Evolutionary conservation across 352 stramenopile species (phyloP), one percentile per base, ranked within the genome.

Genomic region (Globisporangium okanoganense): DNA sequence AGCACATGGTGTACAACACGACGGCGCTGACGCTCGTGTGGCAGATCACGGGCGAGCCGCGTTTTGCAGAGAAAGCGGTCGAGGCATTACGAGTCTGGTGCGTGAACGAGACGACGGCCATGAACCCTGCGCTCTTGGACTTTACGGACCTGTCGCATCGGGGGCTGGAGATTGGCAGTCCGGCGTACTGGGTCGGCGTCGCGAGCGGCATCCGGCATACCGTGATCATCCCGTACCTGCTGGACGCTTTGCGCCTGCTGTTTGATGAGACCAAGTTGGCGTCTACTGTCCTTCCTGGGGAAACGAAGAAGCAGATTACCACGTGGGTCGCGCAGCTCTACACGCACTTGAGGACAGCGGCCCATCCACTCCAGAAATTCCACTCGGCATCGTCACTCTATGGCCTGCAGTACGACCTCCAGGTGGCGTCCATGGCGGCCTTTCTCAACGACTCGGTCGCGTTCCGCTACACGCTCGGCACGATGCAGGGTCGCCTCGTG

Each of bases 1-100:
- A 73, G n/a, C 54, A 69, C 49, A 78, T 85, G 66, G 69, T 75
- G 36, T 79, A 81, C 64, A 79, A 81, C 49, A 80, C 69, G 24
- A 82, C 76, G 5, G 66, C 67, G 27, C 59, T 86, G 18, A 65
- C 68, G 9, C 48, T 84, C 16, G 69, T 71, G 27, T 85, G 67
- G 68, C 36, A 55, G 2, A 41, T 82, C 22, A 78, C 64, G 14
- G 45, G 38, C 12, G 71, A 84, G n/a, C 38, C 65, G 27, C 40
- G 64, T 36, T 86, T 77, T 41, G 65, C 64, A 8, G n/a, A 35
- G 24, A 59, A 78, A 25, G 72, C 76, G 29, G 20, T 60, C 29
- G 47, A 54, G 25, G 68, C 78, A 2, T 27, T 82, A 33, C 57
- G 73, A 6, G 54, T 29, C 12, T 81, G 73, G 71, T 82, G 72